Conservation (phyloP, 139 green algal genomes). For the Nannochloris sp. region DNA sequence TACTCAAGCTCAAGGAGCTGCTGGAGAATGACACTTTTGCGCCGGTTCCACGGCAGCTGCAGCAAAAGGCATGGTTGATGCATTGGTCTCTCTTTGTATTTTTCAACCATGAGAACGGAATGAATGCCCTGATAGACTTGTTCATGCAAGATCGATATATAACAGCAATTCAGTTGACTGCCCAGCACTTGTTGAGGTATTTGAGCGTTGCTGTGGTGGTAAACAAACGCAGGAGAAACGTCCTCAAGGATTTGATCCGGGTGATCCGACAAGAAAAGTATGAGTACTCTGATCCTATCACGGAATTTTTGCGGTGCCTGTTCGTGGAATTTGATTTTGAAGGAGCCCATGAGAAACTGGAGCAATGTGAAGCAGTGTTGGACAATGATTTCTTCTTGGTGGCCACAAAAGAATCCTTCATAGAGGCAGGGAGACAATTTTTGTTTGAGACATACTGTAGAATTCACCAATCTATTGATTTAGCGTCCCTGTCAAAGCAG, state of each 20-base stretch:
- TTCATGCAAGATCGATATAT: slow-evolving; percentile 89
- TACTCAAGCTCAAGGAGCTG: slow-evolving; percentile 85
- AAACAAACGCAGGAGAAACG: slow-evolving; percentile 74
- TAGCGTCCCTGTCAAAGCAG: slow-evolving; percentile 73
- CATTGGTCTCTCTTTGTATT: slow-evolving; percentile 98
- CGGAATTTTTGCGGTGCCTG: slow-evolving; percentile 87
- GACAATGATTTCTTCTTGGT: slow-evolving; percentile 93
- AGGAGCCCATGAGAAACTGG: slow-evolving; percentile 83
- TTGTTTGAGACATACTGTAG: slow-evolving; percentile 98
- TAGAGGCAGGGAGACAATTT: slow-evolving; percentile 88
- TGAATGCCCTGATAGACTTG: slow-evolving; percentile 90
- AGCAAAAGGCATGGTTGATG: slow-evolving; percentile 96
- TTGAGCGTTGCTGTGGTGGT: slow-evolving; percentile 82
- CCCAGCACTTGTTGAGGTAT: slow-evolving; percentile 91
- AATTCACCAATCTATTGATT: slow-evolving; percentile 82
- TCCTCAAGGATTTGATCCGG: slow-evolving; percentile 85
- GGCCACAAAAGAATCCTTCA: slow-evolving; percentile 82
- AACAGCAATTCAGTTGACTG: slow-evolving; percentile 79
- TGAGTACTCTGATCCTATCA: slow-evolving; percentile 64
- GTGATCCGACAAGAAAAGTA: slow-evolving; percentile 60
- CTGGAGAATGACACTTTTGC: slow-evolving; percentile 89
- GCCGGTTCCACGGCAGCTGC: slow-evolving; percentile 74
- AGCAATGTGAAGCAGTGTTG: slow-evolving; percentile 73
- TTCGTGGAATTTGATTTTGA: slow-evolving; percentile 97
- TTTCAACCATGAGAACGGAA: slow-evolving; percentile 96